These are phyloP conservation scores for Leccinum olivaceoglutinosum DNA, from an alignment of 1,284 basidiomycete species.

Conservation along the genomic window DNA sequence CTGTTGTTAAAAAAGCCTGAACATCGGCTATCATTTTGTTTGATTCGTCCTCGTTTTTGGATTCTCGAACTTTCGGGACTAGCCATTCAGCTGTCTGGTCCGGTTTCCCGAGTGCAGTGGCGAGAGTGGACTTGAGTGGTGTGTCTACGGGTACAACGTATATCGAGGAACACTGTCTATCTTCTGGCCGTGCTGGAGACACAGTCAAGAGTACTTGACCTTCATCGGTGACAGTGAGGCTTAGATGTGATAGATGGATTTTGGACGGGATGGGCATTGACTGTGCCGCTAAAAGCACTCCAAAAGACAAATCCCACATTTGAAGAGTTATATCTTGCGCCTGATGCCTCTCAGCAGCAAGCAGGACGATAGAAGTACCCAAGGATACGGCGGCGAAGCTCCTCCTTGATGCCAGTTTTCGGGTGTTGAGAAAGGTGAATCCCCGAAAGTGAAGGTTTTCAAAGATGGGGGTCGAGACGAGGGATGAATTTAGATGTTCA, in stretches of 20 bases:
- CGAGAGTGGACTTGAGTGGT: conserved; percentile 51
- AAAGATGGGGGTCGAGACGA: conserved; percentile 26
- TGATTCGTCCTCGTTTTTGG: conserved; percentile 28
- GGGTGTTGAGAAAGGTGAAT: conserved; percentile 25
- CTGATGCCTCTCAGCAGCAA: conserved; percentile 42
- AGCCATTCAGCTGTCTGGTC: conserved; percentile 49
- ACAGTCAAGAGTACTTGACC: conserved; percentile 55
- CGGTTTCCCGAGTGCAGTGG: conserved; percentile 54
- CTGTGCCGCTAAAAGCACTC: conserved; percentile 56
- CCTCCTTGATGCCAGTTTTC: conserved; percentile 20
- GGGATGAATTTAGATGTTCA: conserved; percentile 24
- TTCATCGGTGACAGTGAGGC: conserved; percentile 31
- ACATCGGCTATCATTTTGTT: conserved; percentile 37
- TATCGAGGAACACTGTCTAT: conserved; percentile 42
- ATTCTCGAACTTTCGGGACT: neutral
- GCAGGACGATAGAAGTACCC: conserved; percentile 58
- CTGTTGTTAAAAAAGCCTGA: conserved; percentile 27
- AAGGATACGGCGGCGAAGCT: conserved; percentile 46
- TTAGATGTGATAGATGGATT: conserved; percentile 29
- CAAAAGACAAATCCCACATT: conserved; percentile 71
- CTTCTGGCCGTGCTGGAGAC: conserved; percentile 33
- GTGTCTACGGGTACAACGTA: conserved; percentile 52
- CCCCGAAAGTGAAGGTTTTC: conserved; percentile 36
- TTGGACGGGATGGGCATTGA: conserved; percentile 47
- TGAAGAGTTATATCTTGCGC: conserved; percentile 48